A percentile compares a stretch with the other conserved stretches of the same genome.
phyloP scores from a whole-genome alignment of 345 rosid genomes.

The Eucalyptus cloeziana region DNA sequence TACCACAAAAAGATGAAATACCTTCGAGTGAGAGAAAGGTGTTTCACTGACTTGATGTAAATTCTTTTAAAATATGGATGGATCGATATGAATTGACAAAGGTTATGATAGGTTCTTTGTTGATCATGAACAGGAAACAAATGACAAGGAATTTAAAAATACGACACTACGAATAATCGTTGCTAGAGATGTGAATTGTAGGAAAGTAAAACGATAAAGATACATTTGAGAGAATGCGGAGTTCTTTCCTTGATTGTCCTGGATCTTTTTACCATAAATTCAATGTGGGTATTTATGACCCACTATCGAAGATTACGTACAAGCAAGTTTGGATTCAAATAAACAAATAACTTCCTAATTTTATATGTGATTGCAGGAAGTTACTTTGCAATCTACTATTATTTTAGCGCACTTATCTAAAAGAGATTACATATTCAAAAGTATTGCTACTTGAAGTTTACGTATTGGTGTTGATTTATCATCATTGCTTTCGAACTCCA shows the following conservation, averaged over 20 bases:
- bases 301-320: no score
- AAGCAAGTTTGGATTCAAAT: accelerated
- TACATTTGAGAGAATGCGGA: background rate
- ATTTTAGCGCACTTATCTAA: background rate
- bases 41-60: background rate
- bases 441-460: background rate
- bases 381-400: background rate
- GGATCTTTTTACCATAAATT: background rate
- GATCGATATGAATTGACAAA: background rate
- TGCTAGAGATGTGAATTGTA: background rate
- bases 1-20: background rate
- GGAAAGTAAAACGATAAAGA: background rate
- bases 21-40: background rate
- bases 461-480: background rate
- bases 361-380: background rate
- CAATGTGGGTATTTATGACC: background rate
- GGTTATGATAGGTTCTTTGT: background rate
- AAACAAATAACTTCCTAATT: background rate
- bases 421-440: background rate
- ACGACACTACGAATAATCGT: accelerated
- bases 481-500: background rate
- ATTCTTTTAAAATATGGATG: background rate
- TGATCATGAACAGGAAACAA: background rate
- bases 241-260: background rate
- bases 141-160: background rate